A percentile compares a stretch with the other conserved stretches of the same genome.
Conservation (phyloP, 495 filamentous ascomycete species). For the Durotheca rogersii region DNA sequence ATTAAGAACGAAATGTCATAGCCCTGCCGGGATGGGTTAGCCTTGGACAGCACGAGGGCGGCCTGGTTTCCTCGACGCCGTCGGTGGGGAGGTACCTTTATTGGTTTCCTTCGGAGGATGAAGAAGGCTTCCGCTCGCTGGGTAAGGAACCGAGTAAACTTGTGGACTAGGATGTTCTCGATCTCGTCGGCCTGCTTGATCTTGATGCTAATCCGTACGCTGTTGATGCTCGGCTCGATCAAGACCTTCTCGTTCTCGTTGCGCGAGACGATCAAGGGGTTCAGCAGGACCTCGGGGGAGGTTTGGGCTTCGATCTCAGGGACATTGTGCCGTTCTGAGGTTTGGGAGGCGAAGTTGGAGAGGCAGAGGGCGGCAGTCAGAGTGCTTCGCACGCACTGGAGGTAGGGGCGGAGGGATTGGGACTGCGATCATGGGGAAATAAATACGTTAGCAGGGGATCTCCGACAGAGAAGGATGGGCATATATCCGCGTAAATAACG, state of each 20-base stretch:
- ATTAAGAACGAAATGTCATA: slow-evolving; percentile 99
- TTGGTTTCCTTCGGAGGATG: slow-evolving; percentile 88
- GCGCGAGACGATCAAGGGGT: slow-evolving; percentile 79
- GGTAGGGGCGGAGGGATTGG: slow-evolving; percentile 96
- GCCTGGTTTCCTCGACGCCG: not conserved
- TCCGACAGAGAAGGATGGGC: not conserved
- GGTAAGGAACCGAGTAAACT: slow-evolving; percentile 94
- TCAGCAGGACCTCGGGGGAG: slow-evolving; percentile 92
- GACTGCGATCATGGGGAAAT: slow-evolving; percentile 70
- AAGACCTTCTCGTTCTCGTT: slow-evolving; percentile 95
- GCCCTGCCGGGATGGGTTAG: slow-evolving; percentile 56
- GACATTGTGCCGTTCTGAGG: slow-evolving; percentile 94
- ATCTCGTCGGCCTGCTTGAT: slow-evolving; percentile 99
- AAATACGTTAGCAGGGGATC: slow-evolving; percentile 13
- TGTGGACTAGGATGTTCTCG: slow-evolving; percentile 94
- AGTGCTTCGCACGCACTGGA: slow-evolving; percentile 91
- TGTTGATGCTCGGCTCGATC: slow-evolving; percentile 95
- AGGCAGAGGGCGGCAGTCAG: slow-evolving; percentile 92
- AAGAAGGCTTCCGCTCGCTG: slow-evolving; percentile 98
- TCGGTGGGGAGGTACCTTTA: slow-evolving; percentile 63
- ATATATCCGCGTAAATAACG: not conserved
- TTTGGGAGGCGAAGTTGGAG: slow-evolving; percentile 96
- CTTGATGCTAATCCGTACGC: slow-evolving; percentile 90
- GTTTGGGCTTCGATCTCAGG: slow-evolving; percentile 92
- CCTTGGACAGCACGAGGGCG: no score